Conservation (phyloP, 352 stramenopile species). For the Phytophthora citrophthora region DNA sequence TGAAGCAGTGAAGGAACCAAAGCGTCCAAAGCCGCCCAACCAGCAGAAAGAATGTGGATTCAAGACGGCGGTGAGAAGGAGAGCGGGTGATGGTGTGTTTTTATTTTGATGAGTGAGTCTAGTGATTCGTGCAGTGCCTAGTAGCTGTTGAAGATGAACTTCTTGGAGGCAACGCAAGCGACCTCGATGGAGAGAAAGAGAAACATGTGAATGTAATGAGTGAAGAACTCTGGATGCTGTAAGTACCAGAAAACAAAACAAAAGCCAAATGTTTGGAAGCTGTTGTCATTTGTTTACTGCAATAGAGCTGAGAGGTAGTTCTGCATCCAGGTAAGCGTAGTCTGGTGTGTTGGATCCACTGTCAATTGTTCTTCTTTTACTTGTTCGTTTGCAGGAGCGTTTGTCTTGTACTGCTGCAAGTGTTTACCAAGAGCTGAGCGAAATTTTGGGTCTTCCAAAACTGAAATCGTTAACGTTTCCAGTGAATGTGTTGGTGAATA, state of each 20-base stretch:
- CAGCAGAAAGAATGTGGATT: slow-evolving; percentile 29
- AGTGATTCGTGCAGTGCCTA: slow-evolving; percentile 44
- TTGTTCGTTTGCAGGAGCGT: slow-evolving; percentile 8
- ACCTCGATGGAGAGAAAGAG: slow-evolving; percentile 31
- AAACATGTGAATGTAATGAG: slow-evolving; percentile 44
- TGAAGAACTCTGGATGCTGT: slow-evolving; percentile 37
- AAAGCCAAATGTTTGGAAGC: slow-evolving; percentile 35
- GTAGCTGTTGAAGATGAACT: slow-evolving; percentile 49
- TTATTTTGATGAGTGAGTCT: slow-evolving; percentile 40
- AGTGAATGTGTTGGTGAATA: slow-evolving; percentile 24
- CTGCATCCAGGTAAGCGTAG: slow-evolving; percentile 33
- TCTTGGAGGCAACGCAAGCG: slow-evolving; percentile 35
- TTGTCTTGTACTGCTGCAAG: slow-evolving; percentile 15
- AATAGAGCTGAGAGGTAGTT: slow-evolving; percentile 31
- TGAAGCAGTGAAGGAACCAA: slow-evolving; percentile 32
- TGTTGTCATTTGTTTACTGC: slow-evolving; percentile 14
- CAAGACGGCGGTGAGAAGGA: slow-evolving; percentile 19
- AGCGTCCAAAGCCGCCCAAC: slow-evolving; percentile 12
- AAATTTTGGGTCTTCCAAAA: slow-evolving; percentile 55
- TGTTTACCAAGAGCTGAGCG: slow-evolving; percentile 40
- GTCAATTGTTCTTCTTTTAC: background rate
- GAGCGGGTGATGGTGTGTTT: slow-evolving; percentile 23
- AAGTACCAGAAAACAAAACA: slow-evolving; percentile 32
- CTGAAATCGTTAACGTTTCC: slow-evolving; percentile 20
- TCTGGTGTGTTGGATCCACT: slow-evolving; percentile 19